Conservation (phyloP, 23 red algal species). For the Gracilaria gracilis region DNA sequence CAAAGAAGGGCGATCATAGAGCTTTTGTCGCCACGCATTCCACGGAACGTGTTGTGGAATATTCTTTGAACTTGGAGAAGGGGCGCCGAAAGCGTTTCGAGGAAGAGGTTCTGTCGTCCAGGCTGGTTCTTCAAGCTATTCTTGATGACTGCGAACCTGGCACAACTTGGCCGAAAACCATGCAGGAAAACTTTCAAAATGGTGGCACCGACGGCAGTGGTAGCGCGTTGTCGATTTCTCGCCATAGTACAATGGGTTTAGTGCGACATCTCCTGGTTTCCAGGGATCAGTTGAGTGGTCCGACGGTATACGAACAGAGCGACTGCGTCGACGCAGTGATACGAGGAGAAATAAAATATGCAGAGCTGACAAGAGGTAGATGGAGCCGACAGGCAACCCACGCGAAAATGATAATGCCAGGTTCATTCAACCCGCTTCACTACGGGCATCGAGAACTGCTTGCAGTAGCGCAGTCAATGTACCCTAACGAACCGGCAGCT, state of each 20-base stretch:
- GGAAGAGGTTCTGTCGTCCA: slow-evolving; percentile 65
- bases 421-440: slow-evolving; percentile 94
- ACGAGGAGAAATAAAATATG: slow-evolving; percentile 34
- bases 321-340: slow-evolving; percentile 43
- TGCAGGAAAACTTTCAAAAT: neutral
- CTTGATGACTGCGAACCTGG: slow-evolving; percentile 48
- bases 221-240: slow-evolving; percentile 38
- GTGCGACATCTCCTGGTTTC: slow-evolving; percentile 54
- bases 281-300: slow-evolving; percentile 52
- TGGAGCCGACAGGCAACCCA: slow-evolving; percentile 45
- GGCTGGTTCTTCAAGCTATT: slow-evolving; percentile 76
- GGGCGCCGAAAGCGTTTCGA: slow-evolving; percentile 51
- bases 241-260: slow-evolving; percentile 44
- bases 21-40: slow-evolving; percentile 60
- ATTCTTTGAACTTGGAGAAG: slow-evolving; percentile 49
- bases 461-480: slow-evolving; percentile 69
- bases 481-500: slow-evolving; percentile 52
- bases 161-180: neutral
- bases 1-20: slow-evolving; percentile 60
- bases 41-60: slow-evolving; percentile 33
- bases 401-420: slow-evolving; percentile 77
- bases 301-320: slow-evolving; percentile 39
- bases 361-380: slow-evolving; percentile 39
- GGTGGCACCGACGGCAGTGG: neutral
- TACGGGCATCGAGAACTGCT: slow-evolving; percentile 76